Percentiles rank a stretch among this genome's conserved stretches.
Conservation (phyloP, 2,329 filamentous ascomycete species). For the Aspergillus sp. region DNA sequence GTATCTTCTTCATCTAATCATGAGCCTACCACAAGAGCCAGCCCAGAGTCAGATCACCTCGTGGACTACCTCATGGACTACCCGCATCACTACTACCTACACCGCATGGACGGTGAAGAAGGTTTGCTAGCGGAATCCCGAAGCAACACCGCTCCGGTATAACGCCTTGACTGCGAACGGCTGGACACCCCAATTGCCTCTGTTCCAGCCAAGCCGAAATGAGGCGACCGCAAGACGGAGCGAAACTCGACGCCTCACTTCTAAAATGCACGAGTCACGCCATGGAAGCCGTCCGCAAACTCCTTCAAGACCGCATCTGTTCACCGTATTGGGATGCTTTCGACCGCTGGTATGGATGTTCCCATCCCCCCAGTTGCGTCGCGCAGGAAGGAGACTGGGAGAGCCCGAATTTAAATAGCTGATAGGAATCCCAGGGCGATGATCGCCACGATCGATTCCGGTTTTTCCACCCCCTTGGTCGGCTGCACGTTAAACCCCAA, state of each 20-base stretch:
- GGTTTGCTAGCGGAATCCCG: background rate
- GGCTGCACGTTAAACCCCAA: background rate
- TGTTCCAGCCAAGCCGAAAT: conserved; percentile 13
- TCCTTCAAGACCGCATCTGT: background rate
- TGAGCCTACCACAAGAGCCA: too few relatives aligned
- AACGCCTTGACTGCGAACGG: conserved; percentile 9
- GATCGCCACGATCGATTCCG: background rate
- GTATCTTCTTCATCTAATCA: too few relatives aligned
- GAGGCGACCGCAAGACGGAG: conserved; percentile 16
- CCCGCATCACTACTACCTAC: background rate
- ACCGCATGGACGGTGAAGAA: background rate
- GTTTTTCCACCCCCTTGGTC: background rate
- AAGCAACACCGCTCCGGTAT: conserved; percentile 14
- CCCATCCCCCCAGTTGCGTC: background rate
- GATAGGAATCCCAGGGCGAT: conserved; percentile 1
- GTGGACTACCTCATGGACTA: background rate
- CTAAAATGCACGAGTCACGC: background rate
- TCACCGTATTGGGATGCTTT: background rate
- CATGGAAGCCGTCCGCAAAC: background rate
- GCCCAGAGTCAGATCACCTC: background rate
- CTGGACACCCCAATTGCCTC: conserved; percentile 12
- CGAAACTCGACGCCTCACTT: conserved; percentile 2
- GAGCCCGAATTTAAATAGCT: conserved; percentile 8
- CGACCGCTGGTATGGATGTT: background rate
- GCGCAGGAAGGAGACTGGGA: background rate